A percentile compares a stretch with the other conserved stretches of the same genome.
phyloP scores from a whole-genome alignment of 202 grass and related monocot genomes.

The Bolboschoenoplectus hybrid region DNA sequence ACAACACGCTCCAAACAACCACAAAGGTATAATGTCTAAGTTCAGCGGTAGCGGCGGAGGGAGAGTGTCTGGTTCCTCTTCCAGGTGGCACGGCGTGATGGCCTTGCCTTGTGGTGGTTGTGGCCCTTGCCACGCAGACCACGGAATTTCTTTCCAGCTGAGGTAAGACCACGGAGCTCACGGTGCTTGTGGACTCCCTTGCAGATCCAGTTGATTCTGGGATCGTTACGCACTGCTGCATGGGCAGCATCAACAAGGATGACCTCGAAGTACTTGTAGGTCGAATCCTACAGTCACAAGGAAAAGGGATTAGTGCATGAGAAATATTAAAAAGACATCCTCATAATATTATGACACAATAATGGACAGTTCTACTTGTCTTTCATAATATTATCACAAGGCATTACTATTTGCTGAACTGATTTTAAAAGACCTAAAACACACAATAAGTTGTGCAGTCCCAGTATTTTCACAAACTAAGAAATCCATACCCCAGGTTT shows the following conservation, averaged over 20 bases:
- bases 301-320: not conserved
- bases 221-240: constrained; percentile 61
- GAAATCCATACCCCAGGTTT: not conserved
- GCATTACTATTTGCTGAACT: not conserved
- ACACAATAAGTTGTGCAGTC: not conserved
- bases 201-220: constrained; percentile 82
- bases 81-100: constrained; percentile 73
- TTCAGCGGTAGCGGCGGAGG: constrained; percentile 47
- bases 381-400: not conserved
- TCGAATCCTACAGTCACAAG: constrained; percentile 23
- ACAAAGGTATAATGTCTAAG: constrained; percentile 13
- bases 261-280: constrained; percentile 64
- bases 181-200: constrained; percentile 75
- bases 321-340: not conserved
- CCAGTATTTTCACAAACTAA: not conserved
- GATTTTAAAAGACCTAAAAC: not conserved
- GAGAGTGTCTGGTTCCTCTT: constrained; percentile 80
- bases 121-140: constrained; percentile 72
- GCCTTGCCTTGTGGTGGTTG: constrained; percentile 64
- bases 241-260: constrained; percentile 76
- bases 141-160: constrained; percentile 81
- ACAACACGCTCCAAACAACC: constrained; percentile 24
- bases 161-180: constrained; percentile 80
- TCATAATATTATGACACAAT: not conserved
- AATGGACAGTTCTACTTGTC: not conserved